Evolutionary conservation across 225 moss, liverwort and hornwort species (phyloP).

Genomic region (Neckera pumila): DNA sequence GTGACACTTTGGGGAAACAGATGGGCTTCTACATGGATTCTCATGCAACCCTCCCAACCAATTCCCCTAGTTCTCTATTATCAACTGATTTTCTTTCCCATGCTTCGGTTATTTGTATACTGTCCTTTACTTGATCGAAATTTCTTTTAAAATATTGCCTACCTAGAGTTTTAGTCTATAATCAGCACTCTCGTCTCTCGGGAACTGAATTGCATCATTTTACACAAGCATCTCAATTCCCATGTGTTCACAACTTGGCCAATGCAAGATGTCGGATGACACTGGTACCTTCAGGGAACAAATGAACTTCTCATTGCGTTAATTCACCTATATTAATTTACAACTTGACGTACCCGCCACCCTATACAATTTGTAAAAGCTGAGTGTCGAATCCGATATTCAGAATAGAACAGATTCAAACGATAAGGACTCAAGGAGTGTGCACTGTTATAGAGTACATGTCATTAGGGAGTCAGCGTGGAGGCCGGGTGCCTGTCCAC

Average conservation of each 20-base stretch:
- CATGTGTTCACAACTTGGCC: background rate
- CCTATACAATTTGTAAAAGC: too few species aligned
- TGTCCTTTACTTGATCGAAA: background rate
- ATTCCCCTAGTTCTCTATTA: background rate
- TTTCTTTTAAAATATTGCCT: too few species aligned
- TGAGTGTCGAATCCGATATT: background rate
- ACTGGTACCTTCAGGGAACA: too few species aligned
- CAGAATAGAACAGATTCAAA: background rate
- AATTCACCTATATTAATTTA: too few species aligned
- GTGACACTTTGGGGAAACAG: background rate
- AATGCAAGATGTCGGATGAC: background rate
- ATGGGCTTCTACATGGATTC: background rate
- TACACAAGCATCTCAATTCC: too few species aligned
- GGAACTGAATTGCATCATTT: background rate
- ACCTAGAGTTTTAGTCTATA: background rate
- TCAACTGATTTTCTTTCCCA: background rate
- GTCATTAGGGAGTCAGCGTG: background rate
- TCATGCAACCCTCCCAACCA: background rate
- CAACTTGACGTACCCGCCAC: background rate
- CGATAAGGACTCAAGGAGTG: background rate
- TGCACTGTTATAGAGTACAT: background rate
- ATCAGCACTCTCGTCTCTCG: background rate
- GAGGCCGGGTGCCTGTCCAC: background rate
- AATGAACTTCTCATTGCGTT: background rate
- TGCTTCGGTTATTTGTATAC: background rate